Base-by-base conservation (phyloP, 2,329 filamentous ascomycete genomes). In the Ophiostoma quercus region DNA sequence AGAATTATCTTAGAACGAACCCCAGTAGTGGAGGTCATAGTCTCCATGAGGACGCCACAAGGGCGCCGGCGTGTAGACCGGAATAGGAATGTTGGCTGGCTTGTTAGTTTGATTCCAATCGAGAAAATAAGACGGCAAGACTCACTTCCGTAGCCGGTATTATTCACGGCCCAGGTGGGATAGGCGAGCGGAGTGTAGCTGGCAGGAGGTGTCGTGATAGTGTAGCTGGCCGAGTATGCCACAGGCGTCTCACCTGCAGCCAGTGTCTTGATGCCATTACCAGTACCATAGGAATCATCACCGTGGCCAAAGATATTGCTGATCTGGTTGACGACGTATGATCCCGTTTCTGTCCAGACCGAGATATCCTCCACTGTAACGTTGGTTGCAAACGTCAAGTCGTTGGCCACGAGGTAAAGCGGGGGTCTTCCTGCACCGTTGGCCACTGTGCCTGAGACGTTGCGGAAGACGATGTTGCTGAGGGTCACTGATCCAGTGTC, bases 21-120 rank as follows among this genome's bases (percentile, higher is more conserved):
- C 60, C 60, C 60, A 63, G 60, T 63, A 63, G 16, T 63, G 60
- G 9, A 63, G 60, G 32, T 39, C 60, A n/a, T 63, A 63, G 60
- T 63, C 60, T 37, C 60, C 60, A 37, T 63, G 60, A n/a, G 60
- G 60, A 19, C 60, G 60, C 60, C 60, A 63, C 14, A 63, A 29
- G 12, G 60, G 60, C 29, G 60, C 60, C 6, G 60, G 60, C 19
- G 60, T 37, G n/a, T 63, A 37, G 32, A 63, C 60, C 16, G 60
- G 60, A 63, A 63, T 63, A 12, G 60, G 60, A 34, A 63, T 63
- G 7, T 34, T 63, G 16, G 60, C 60, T 63, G 16, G 2, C 7
- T 2, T 16, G 32, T 63, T 37, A 34, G 25, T 11, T 37, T 63
- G 3, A 7, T 9, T n/a, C 2, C 3, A 34, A 14, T 3, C 5